A percentile compares a stretch with the other conserved stretches of the same genome.
phyloP scores from a whole-genome alignment of 305 asterid genomes.

The Ilex paraguariensis region DNA sequence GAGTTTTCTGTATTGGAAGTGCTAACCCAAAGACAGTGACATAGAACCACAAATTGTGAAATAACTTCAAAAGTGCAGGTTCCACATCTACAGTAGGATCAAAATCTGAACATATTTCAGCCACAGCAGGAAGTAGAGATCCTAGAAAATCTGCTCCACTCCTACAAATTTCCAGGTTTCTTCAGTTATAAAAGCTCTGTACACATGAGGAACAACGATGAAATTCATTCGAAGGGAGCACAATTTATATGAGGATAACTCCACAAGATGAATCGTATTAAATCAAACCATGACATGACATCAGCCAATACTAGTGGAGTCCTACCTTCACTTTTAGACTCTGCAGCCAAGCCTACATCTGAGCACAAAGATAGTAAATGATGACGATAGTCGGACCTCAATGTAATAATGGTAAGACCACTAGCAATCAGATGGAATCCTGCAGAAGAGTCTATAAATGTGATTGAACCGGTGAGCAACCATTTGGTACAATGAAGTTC shows the following conservation, averaged over 20 bases:
- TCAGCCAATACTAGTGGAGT: slow-evolving; percentile 22
- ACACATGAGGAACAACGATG: background rate
- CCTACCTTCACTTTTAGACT: slow-evolving; percentile 88
- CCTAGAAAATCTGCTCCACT: slow-evolving; percentile 99
- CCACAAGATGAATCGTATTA: background rate
- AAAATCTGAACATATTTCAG: slow-evolving; percentile 97
- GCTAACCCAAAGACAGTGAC: slow-evolving; percentile 97
- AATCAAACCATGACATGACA: slow-evolving; percentile 15
- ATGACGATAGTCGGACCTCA: slow-evolving; percentile 92
- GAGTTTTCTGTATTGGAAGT: slow-evolving; percentile 81
- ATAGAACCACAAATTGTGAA: slow-evolving; percentile 97
- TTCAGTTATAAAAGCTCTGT: slow-evolving; percentile 24
- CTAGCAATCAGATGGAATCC: slow-evolving; percentile 86
- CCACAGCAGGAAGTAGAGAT: slow-evolving; percentile 98
- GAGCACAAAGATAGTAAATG: slow-evolving; percentile 97
- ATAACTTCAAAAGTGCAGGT: slow-evolving; percentile 92
- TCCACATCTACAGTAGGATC: slow-evolving; percentile 84
- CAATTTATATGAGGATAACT: background rate
- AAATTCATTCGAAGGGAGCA: background rate
- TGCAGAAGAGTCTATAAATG: slow-evolving; percentile 95
- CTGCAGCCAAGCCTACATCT: slow-evolving; percentile 99
- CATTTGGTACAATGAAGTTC: slow-evolving; percentile 24
- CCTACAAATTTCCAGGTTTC: slow-evolving; percentile 47
- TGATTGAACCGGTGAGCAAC: slow-evolving; percentile 79
- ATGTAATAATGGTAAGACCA: slow-evolving; percentile 60